phyloP scores from a whole-genome alignment of 768 basidiomycete genomes.

The Pisolithus tinctorius region DNA sequence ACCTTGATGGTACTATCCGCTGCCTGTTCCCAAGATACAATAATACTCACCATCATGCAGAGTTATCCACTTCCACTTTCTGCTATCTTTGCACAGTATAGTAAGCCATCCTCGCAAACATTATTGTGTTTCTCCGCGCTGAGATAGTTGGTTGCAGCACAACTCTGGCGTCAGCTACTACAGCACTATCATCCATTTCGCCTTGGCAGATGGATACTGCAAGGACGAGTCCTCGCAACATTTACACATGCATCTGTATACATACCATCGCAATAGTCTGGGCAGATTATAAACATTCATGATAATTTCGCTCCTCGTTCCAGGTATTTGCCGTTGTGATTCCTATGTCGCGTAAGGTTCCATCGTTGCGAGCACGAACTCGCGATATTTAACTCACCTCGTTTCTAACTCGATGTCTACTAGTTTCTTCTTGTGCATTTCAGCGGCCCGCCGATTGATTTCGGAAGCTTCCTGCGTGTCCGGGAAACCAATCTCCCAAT shows the following conservation, averaged over 20 bases:
- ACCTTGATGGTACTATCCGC: constrained; percentile 14
- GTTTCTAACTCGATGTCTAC: constrained; percentile 55
- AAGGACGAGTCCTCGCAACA: constrained; percentile 42
- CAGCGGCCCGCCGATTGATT: constrained; percentile 68
- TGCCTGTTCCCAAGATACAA: background rate
- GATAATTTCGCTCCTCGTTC: constrained; percentile 11
- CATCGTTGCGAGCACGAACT: background rate
- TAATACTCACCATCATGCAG: constrained; percentile 24
- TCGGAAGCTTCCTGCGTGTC: constrained; percentile 70
- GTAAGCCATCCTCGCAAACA: constrained; percentile 17
- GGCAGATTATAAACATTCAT: constrained; percentile 6
- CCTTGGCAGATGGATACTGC: constrained; percentile 40
- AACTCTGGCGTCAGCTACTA: constrained; percentile 43
- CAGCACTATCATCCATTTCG: constrained; percentile 55
- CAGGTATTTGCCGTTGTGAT: constrained; percentile 21
- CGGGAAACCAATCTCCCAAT: constrained; percentile 90
- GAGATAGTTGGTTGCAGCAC: constrained; percentile 28
- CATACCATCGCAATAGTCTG: constrained; percentile 2
- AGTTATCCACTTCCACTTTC: constrained; percentile 48
- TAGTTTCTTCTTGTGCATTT: constrained; percentile 66
- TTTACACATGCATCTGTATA: constrained; percentile 30
- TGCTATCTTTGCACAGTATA: constrained; percentile 53
- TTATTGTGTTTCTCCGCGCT: background rate
- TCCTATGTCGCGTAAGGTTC: constrained; percentile 11
- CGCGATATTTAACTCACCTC: constrained; percentile 30